Base-by-base conservation (phyloP, 371 early-diverging fungal genomes). In the Rhizopus delemar region DNA sequence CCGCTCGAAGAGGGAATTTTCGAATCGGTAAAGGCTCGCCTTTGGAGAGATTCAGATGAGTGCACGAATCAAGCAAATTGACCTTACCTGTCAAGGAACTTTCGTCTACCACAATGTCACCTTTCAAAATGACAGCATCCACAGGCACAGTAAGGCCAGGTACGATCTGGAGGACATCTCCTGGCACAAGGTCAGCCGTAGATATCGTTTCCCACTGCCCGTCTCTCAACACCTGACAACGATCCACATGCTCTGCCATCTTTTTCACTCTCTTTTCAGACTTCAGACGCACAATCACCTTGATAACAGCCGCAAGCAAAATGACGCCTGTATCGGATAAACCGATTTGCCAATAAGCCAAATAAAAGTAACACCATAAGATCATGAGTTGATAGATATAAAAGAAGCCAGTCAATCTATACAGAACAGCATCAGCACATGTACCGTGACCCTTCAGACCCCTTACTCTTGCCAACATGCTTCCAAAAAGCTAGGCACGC, bases 321-420 rank as follows among this genome's bases (percentile, higher is more conserved):
- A 90, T 82, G 7, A 91, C 86, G 48, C 70, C 64, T 0, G 87
- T 86, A 46, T 89, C 81, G 0, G 89, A 86, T 0, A 89, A 22
- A 8, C 86, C 91, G 62, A 91, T 88, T 54, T 80, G 78, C 75
- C 83, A 91, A 68, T 88, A 89, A 28, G 79, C 81, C 51, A 85
- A 72, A 59, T 86, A 84, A 68, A 82, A 86, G 66, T 86, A 90
- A 13, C 84, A 79, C 83, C 84, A 83, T 34, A 91, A 66, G 31
- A 84, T 77, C 69, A 86, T 78, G 22, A 87, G 46, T 71, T 91
- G 90, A 70, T 89, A 91, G n/a, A 90, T 69, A 62, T 91, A 91
- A 65, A 91, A 90, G 66, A 87, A 80, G 7, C 82, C 80, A 13
- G 81, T 76, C 52, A 88, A 75, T 38, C 71, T 71, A 59, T n/a